Evolutionary conservation across 331 rosid species (phyloP).

Genomic region (Acacia pycnantha): DNA sequence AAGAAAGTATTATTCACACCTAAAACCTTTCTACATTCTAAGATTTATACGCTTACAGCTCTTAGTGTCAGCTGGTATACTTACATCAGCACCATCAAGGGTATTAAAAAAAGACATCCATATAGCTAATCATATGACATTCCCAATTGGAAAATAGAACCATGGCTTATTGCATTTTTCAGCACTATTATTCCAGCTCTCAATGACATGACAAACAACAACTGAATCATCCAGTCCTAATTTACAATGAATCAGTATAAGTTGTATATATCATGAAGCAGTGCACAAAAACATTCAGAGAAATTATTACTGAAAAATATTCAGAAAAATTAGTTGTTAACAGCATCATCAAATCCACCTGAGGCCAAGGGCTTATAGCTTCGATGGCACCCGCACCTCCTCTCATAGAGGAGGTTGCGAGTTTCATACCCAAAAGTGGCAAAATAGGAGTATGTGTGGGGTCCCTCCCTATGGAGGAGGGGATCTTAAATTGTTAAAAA

Average conservation of each 20-base stretch:
- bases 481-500: too few relatives aligned
- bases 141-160: background rate
- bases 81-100: too few relatives aligned
- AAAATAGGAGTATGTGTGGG: too few relatives aligned
- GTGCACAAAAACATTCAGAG: background rate
- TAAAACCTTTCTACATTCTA: background rate
- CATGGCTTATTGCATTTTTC: background rate
- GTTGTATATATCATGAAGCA: background rate
- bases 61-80: background rate
- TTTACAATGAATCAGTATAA: background rate
- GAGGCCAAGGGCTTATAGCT: too few relatives aligned
- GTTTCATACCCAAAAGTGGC: too few relatives aligned
- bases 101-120: background rate
- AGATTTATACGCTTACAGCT: background rate
- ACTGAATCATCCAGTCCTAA: background rate
- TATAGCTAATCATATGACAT: background rate
- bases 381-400: too few relatives aligned
- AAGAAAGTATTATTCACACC: background rate
- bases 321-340: background rate
- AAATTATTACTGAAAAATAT: background rate
- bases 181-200: background rate
- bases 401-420: too few relatives aligned
- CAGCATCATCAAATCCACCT: background rate
- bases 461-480: too few relatives aligned
- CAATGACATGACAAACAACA: slow-evolving; percentile 3